Evolutionary conservation across 208 protist genomes (phyloP).

Genomic region (Naegleria gruberi): DNA sequence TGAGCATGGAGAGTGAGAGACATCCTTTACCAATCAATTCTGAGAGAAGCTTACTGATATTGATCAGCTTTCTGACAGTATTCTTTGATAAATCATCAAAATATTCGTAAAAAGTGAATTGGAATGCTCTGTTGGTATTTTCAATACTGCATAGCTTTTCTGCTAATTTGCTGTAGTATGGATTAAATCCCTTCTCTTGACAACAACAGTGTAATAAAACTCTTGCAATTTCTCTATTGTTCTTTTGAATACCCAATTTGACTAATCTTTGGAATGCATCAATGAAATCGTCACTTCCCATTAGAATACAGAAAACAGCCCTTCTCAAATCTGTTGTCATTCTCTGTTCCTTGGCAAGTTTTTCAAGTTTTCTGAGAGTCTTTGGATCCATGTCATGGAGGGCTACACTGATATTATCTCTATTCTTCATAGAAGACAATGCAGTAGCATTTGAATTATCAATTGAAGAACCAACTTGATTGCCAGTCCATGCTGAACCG

Average conservation of each 20-base stretch:
- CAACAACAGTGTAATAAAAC: slow-evolving; percentile 12
- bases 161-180: neutral
- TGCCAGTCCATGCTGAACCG: slow-evolving; percentile 2
- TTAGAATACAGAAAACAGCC: neutral
- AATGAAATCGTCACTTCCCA: neutral
- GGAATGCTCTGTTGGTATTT: neutral
- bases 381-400: neutral
- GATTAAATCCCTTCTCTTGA: slow-evolving; percentile 10
- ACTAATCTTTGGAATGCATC: slow-evolving; percentile 17
- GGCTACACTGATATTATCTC: neutral
- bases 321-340: neutral
- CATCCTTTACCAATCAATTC: neutral
- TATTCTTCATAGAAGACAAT: neutral
- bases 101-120: slow-evolving; percentile 12
- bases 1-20: neutral
- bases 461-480: too few species aligned
- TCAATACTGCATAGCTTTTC: neutral
- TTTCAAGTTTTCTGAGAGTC: neutral
- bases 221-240: slow-evolving; percentile 15
- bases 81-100: neutral
- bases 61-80: neutral
- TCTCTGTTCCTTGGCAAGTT: slow-evolving; percentile 8
- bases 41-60: neutral
- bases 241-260: neutral
- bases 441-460: neutral